Evolutionary conservation across 2,329 filamentous ascomycete species (phyloP), one percentile per base, ranked within the genome.

Genomic region (Aureobasidium sp.): DNA sequence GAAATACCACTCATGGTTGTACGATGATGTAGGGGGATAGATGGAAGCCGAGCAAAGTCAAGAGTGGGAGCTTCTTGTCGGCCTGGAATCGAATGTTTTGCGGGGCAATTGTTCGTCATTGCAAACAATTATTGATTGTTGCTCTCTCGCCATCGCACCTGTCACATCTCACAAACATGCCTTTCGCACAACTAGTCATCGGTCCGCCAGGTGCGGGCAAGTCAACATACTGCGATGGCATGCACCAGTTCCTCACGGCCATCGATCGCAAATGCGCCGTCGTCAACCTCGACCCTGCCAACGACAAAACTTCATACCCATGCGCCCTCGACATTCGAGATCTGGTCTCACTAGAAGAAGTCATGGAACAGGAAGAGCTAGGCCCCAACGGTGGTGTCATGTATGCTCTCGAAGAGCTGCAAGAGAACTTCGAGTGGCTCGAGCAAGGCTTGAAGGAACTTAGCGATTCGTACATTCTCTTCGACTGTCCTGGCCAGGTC

Each of bases 221-320:
- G 79, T 97, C 91, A 67, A 99, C 94, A 8, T 97, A 96, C 74
- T 97, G 93, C 80, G 91, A 97, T 85, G 94, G 94, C 72, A 96
- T 99, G 89, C 90, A 97, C 72, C 94, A 99, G 78, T 99, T 99
- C 78, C 88, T 97, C 82, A 88, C 88, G 67, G 93, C 94, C 66
- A 96, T 99, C 73, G 91, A 92, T 64, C 88, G 94, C 62, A 92
- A 95, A 75, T 96, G 91, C 79, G 95, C 91, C 17, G 87, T 97
- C 41, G 90, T 97, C 63, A 99, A 99, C 73, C 87, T 99, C 67
- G 94, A 99, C 76, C 94, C 94, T 29, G 94, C 94, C 61, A 99
- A 99, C 79, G 93, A 97, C 71, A 87, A 88, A 64, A 94, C 91
- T 1, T 89, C 85, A 65, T 99, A 97, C 75, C 87, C 88, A 23